Percentiles rank a stretch among this genome's conserved stretches.
Evolutionary conservation across 805 yeast species (phyloP).

Genomic region (Jamesozyma hellenica): DNA sequence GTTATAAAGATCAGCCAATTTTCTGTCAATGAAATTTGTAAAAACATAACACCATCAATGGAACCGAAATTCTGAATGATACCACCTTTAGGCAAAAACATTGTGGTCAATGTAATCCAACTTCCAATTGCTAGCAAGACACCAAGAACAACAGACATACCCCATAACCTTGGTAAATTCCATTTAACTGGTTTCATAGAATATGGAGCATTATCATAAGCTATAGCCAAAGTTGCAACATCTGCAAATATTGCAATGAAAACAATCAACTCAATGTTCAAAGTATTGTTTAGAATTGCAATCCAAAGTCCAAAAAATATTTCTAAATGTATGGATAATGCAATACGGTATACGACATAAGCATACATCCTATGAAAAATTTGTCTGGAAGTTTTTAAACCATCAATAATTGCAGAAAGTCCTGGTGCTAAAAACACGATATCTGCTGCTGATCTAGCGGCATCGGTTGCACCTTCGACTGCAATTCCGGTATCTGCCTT

Average conservation of each 20-base stretch:
- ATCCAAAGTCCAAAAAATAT: slow-evolving; percentile 92
- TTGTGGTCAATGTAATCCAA: slow-evolving; percentile 90
- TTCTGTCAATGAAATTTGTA: slow-evolving; percentile 89
- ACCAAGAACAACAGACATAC: slow-evolving; percentile 87
- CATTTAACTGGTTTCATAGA: slow-evolving; percentile 89
- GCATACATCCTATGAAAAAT: slow-evolving; percentile 99
- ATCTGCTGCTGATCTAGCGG: slow-evolving; percentile 95
- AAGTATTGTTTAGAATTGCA: slow-evolving; percentile 78
- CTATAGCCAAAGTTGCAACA: slow-evolving; percentile 94
- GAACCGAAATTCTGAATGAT: slow-evolving; percentile 94
- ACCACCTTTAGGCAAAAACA: slow-evolving; percentile 86
- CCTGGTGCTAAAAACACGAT: slow-evolving; percentile 93
- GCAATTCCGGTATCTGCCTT: slow-evolving; percentile 95
- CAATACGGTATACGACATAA: slow-evolving; percentile 95
- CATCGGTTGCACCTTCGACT: slow-evolving; percentile 95
- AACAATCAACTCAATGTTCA: slow-evolving; percentile 84
- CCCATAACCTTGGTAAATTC: slow-evolving; percentile 96
- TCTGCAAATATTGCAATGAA: slow-evolving; percentile 96
- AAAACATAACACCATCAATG: slow-evolving; percentile 83
- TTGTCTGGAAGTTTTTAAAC: slow-evolving; percentile 89
- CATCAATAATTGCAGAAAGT: slow-evolving; percentile 89
- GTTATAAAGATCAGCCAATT: slow-evolving; percentile 96
- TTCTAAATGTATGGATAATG: slow-evolving; percentile 89
- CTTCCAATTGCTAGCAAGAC: slow-evolving; percentile 78
- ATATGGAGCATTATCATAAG: slow-evolving; percentile 94